These are phyloP conservation scores for Ustilago nuda DNA, from an alignment of 1,284 basidiomycete species.

Conservation along the genomic window DNA sequence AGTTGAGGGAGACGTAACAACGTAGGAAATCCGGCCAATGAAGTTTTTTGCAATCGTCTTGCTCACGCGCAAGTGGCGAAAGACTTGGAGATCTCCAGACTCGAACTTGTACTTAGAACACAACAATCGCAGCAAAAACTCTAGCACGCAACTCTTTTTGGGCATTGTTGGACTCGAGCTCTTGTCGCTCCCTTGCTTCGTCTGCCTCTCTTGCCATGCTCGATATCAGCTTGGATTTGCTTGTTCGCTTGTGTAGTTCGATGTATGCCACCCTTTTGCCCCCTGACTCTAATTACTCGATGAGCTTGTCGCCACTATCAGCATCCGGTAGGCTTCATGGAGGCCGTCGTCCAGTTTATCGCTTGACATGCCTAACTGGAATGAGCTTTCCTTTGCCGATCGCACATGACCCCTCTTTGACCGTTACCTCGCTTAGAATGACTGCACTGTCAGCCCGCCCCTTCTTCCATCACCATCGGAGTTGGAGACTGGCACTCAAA, in stretches of 20 bases:
- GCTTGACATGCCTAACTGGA: background rate
- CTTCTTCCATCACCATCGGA: constrained; percentile 6
- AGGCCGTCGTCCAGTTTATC: background rate
- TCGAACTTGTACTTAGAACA: no score
- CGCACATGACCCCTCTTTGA: constrained; percentile 7
- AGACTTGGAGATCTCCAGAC: no score
- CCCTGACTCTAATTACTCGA: constrained; percentile 6
- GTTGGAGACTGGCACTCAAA: background rate
- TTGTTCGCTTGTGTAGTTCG: constrained; percentile 9
- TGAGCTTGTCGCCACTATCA: constrained; percentile 2
- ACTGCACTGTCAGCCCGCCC: constrained; percentile 1
- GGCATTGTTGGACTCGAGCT: constrained; percentile 5
- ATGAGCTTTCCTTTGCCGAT: constrained; percentile 1
- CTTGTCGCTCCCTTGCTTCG: background rate
- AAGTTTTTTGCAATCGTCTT: no score
- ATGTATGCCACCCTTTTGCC: constrained; percentile 14
- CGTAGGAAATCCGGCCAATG: no score
- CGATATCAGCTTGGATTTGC: constrained; percentile 7
- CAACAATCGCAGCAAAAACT: no score
- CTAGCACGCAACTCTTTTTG: background rate
- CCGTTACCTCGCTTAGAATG: constrained; percentile 1
- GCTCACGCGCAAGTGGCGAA: no score
- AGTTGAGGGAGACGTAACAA: no score
- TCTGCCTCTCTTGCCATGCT: no score
- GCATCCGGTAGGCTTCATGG: background rate